Evolutionary conservation across 2,329 filamentous ascomycete species (phyloP), one percentile per base, ranked within the genome.

Genomic region (Trichoderma afroharzianum): DNA sequence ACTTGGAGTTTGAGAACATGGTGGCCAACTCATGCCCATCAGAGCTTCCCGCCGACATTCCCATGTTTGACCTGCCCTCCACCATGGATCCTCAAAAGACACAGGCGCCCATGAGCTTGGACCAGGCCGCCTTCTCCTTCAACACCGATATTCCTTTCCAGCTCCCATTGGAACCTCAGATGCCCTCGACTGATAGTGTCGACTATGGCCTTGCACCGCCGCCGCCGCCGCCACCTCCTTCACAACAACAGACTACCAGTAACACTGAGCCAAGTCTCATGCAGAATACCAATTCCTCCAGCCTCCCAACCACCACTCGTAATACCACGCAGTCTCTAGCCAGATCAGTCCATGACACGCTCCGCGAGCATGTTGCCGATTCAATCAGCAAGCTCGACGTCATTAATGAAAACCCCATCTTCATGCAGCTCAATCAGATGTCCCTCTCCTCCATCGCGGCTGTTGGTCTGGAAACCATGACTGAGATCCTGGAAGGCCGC

Each of bases 1-100:
- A 72, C 55, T 74, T 71, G 68, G 73, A 75, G 47, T 76, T 77
- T 74, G 73, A 76, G n/a, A 79, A 81, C 71, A 76, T 77, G 32
- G 68, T 74, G 7, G 79, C 77, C 59, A 78, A 74, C 63, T 63
- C 75, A 21, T 76, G 81, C 67, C 77, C 82, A 67, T 80, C 80
- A 18, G 84, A 87, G 74, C 79, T 86, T 3, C 81, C 83, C 12
- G 84, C 82, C 24, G 83, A 85, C 67, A 76, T 82, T 21, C 83
- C 82, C 26, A 76, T 79, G 72, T 72, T 78, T 26, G 77, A 77
- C 62, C 73, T 83, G 66, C 76, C 76, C 30, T 47, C 78, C 21
- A 77, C 78, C 28, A 74, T 77, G 14, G 74, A 80, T 62, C 72
- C 75, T 30, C 75, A 75, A 69, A 75, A 77, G 59, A 73, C 75